A percentile compares a stretch with the other conserved stretches of the same genome.
phyloP scores from a whole-genome alignment of 441 rosid genomes.

The Populus hybrid region DNA sequence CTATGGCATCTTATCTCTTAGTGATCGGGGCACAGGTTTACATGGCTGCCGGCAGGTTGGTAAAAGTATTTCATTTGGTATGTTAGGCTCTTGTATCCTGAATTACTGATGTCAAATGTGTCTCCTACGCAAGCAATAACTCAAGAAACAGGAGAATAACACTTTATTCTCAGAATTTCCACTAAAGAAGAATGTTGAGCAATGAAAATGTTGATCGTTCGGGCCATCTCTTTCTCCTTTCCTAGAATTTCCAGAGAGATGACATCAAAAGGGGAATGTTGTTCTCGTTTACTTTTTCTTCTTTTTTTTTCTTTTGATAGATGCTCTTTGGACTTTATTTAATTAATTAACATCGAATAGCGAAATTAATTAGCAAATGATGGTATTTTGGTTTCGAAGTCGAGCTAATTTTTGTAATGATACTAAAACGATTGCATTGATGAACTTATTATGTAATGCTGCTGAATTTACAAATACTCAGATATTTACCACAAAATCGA shows the following conservation, averaged over 20 bases:
- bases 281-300: background rate
- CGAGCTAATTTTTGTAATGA: background rate
- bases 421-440: background rate
- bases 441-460: background rate
- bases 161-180: background rate
- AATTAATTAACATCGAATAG: background rate
- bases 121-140: background rate
- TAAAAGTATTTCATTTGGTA: background rate
- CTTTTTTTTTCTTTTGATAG: no score
- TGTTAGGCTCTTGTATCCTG: background rate
- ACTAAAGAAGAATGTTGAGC: background rate
- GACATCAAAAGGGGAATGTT: background rate
- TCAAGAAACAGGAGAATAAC: background rate
- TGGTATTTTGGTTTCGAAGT: background rate
- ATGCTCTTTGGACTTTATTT: background rate
- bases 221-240: background rate
- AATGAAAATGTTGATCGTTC: background rate
- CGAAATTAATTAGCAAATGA: background rate
- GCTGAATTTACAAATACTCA: background rate
- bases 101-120: background rate
- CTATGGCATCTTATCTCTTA: constrained; percentile 40
- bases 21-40: constrained; percentile 56
- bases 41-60: constrained; percentile 71
- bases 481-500: background rate
- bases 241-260: background rate